A percentile compares a stretch with the other conserved stretches of the same genome.
Conservation (phyloP, 2,329 filamentous ascomycete genomes). For the Fusarium siculi region DNA sequence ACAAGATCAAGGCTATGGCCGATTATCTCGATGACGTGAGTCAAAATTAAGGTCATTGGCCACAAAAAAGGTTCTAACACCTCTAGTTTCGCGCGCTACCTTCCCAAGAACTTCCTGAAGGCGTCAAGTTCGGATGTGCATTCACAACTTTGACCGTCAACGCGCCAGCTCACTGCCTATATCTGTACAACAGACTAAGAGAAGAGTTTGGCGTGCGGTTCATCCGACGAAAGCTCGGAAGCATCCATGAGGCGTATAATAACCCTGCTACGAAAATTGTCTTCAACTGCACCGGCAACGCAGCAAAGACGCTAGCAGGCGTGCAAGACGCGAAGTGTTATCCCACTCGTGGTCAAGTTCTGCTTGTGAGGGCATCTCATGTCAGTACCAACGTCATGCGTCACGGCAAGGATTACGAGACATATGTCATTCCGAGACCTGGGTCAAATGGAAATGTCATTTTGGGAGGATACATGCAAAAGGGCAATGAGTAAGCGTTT, state of each 20-base stretch:
- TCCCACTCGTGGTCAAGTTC: background rate
- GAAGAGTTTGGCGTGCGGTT: background rate
- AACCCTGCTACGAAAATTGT: background rate
- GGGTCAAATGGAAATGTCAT: conserved; percentile 6
- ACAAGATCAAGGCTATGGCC: conserved; percentile 2
- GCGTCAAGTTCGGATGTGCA: background rate
- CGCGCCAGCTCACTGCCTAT: conserved; percentile 1
- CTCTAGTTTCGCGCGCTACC: background rate
- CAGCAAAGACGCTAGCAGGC: background rate
- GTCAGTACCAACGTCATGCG: background rate
- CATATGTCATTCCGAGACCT: background rate
- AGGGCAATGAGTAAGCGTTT: background rate
- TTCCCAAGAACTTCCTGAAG: background rate
- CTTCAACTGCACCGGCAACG: background rate
- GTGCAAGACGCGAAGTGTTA: background rate
- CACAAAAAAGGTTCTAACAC: fast-evolving
- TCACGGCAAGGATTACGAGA: background rate
- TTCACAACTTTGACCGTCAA: background rate
- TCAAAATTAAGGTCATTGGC: background rate
- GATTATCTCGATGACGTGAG: conserved; percentile 5
- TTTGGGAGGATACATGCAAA: conserved; percentile 6
- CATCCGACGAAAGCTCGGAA: background rate
- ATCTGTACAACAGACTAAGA: background rate
- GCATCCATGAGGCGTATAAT: background rate
- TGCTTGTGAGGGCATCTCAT: background rate